Conservation (phyloP, 352 stramenopile species). For the Phytophthora macrochlamydospora region DNA sequence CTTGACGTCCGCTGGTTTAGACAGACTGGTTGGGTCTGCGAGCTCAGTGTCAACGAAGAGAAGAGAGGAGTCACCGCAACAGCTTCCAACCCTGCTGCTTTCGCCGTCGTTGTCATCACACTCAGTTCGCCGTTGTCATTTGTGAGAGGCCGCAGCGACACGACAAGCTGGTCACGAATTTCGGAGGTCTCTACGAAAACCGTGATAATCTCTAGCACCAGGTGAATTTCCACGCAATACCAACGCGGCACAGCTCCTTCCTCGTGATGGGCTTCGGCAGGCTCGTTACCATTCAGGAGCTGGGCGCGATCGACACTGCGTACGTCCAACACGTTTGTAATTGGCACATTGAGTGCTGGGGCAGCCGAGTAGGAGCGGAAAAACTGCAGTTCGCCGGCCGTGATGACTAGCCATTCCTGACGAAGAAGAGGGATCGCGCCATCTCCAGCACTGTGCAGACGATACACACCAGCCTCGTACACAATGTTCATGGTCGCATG, state of each 20-base stretch:
- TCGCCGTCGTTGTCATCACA: conserved; percentile 1
- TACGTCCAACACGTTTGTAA: conserved; percentile 57
- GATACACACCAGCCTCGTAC: conserved; percentile 63
- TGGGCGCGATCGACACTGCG: conserved; percentile 30
- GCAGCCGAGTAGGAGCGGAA: conserved; percentile 71
- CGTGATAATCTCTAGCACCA: conserved; percentile 59
- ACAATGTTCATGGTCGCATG: conserved; percentile 66
- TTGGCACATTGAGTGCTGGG: conserved; percentile 41
- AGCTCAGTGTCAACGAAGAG: conserved; percentile 25
- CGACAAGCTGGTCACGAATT: conserved; percentile 28
- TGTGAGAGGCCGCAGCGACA: conserved; percentile 23
- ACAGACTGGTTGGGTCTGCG: conserved; percentile 46
- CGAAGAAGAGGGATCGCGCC: conserved; percentile 52
- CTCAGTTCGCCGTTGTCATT: conserved; percentile 21
- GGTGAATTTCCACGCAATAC: conserved; percentile 63
- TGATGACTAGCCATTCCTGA: conserved; percentile 78
- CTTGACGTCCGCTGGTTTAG: conserved; percentile 57
- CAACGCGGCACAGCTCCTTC: conserved; percentile 31
- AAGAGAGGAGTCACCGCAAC: conserved; percentile 19
- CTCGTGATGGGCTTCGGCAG: conserved; percentile 5
- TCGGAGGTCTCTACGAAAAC: conserved; percentile 57
- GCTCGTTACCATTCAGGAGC: conserved; percentile 23
- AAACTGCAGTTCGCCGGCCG: conserved; percentile 60
- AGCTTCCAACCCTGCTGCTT: conserved; percentile 14
- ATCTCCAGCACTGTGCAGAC: conserved; percentile 38